Evolutionary conservation across 768 basidiomycete species (phyloP).

Genomic region (Tulasnella sp.): DNA sequence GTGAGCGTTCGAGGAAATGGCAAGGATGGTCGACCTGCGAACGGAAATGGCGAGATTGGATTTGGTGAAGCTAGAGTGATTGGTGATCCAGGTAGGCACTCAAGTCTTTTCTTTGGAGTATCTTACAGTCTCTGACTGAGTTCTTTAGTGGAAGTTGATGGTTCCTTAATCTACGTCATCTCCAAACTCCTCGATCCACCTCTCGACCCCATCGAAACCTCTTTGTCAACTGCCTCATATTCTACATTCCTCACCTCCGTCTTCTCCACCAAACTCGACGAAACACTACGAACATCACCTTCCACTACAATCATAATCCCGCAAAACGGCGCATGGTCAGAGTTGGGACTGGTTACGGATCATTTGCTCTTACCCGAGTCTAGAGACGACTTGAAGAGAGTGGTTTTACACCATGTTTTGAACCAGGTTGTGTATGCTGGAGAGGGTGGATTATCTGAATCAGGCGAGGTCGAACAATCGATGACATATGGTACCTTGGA

Average conservation of each 20-base stretch:
- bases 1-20: conserved; percentile 39
- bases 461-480: conserved; percentile 35
- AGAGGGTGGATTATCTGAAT: conserved; percentile 21
- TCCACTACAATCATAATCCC: conserved; percentile 77
- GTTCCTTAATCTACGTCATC: conserved; percentile 79
- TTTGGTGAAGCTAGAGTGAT: conserved; percentile 78
- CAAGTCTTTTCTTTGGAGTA: conserved; percentile 12
- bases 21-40: conserved; percentile 23
- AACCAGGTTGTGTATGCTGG: conserved; percentile 60
- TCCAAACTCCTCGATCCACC: conserved; percentile 76
- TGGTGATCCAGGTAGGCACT: conserved; percentile 53
- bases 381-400: conserved; percentile 64
- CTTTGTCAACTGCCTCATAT: conserved; percentile 67
- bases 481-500: conserved; percentile 71
- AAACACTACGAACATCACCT: conserved; percentile 47
- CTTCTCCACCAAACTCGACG: conserved; percentile 74
- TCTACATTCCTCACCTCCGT: conserved; percentile 85
- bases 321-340: conserved; percentile 76
- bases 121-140: background rate
- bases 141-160: conserved; percentile 51
- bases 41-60: conserved; percentile 43
- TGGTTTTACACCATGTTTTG: conserved; percentile 80
- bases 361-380: conserved; percentile 67
- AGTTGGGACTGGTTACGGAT: conserved; percentile 75
- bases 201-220: conserved; percentile 62